These are phyloP conservation scores for Viola odorata DNA, from an alignment of 345 rosid species.

Conservation along the genomic window DNA sequence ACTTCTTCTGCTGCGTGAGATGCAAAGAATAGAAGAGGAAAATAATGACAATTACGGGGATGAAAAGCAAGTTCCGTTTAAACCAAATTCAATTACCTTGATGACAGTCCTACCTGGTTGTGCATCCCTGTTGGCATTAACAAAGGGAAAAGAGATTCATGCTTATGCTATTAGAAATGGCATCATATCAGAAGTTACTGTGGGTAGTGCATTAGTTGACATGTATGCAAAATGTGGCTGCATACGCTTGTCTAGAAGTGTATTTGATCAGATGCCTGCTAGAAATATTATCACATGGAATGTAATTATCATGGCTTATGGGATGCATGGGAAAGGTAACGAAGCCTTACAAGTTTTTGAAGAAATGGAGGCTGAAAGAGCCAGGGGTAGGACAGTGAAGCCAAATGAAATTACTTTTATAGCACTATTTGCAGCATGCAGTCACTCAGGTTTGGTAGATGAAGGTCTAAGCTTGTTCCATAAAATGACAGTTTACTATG, in stretches of 20 bases:
- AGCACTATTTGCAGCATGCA: constrained; percentile 75
- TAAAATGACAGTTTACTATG: constrained; percentile 53
- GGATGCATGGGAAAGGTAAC: constrained; percentile 79
- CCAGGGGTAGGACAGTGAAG: constrained; percentile 31
- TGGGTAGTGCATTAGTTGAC: constrained; percentile 88
- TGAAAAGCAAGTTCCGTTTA: constrained; percentile 22
- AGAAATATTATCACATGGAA: constrained; percentile 83
- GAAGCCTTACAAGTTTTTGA: constrained; percentile 61
- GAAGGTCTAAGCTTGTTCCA: constrained; percentile 68
- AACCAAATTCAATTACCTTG: constrained; percentile 75
- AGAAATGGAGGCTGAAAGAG: constrained; percentile 40
- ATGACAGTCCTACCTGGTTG: constrained; percentile 85
- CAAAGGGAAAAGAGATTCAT: constrained; percentile 87
- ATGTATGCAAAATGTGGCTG: constrained; percentile 93
- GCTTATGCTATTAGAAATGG: constrained; percentile 68
- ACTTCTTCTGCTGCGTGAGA: constrained; percentile 48
- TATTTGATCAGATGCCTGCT: constrained; percentile 55
- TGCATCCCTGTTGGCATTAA: constrained; percentile 64
- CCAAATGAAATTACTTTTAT: constrained; percentile 78
- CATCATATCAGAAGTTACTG: constrained; percentile 64
- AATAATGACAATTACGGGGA: constrained; percentile 11
- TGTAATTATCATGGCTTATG: constrained; percentile 84
- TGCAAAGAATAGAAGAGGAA: constrained; percentile 45
- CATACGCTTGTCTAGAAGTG: constrained; percentile 47
- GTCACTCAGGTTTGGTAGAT: constrained; percentile 80